These are phyloP conservation scores for Salmacisia buchloeana DNA, from an alignment of 1,284 basidiomycete genomes.

Conservation along the genomic window DNA sequence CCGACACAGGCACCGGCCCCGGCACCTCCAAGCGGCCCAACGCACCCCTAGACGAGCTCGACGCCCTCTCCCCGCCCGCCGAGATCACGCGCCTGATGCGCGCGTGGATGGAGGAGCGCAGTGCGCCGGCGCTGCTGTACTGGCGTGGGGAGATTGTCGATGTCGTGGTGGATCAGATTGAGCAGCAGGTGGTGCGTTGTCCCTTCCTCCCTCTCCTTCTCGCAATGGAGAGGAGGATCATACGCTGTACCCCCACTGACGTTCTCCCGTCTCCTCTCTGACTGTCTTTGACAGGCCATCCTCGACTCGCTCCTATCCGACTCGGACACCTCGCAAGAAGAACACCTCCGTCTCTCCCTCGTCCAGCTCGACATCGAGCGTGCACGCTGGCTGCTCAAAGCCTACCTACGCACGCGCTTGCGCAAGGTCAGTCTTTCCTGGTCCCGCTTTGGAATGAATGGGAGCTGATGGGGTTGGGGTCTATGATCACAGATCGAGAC, in stretches of 20 bases:
- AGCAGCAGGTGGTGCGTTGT: conserved; percentile 20
- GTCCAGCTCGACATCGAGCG: conserved; percentile 47
- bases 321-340: conserved; percentile 27
- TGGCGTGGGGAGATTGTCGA: conserved; percentile 16
- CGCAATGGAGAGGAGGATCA: neutral
- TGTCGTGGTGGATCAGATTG: conserved; percentile 21
- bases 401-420: conserved; percentile 32
- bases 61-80: neutral
- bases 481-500: conserved; percentile 38
- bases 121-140: conserved; percentile 16
- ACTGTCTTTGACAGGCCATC: conserved; percentile 4
- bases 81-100: conserved; percentile 12
- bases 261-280: neutral
- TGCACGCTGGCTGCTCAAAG: conserved; percentile 39
- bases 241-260: neutral
- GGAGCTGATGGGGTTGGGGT: neutral
- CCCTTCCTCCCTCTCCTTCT: neutral
- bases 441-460: too few relatives aligned
- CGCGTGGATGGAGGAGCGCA: conserved; percentile 19
- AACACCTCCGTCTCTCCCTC: conserved; percentile 42
- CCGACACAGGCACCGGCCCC: neutral
- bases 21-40: neutral
- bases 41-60: neutral
- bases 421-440: conserved; percentile 18
- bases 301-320: conserved; percentile 10